Percentiles rank a stretch among this genome's conserved stretches.
These are phyloP conservation scores for Rostrohypoxylon terebratum DNA, from an alignment of 495 filamentous ascomycete genomes.

Conservation along the genomic window DNA sequence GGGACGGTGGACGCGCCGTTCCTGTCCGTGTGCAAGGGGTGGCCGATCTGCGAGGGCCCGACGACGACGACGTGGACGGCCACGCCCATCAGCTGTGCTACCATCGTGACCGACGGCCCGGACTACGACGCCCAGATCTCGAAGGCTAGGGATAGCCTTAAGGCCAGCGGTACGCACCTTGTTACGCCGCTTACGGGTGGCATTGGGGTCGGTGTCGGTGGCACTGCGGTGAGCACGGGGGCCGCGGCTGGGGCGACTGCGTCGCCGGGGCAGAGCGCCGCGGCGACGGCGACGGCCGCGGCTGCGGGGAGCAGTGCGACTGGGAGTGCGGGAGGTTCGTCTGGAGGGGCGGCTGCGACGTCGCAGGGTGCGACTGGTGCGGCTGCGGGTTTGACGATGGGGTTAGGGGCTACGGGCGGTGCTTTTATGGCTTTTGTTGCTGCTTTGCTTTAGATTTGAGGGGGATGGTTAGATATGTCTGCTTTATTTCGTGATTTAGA, in stretches of 20 bases:
- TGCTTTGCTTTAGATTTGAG: conserved; percentile 23
- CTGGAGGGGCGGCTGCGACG: background rate
- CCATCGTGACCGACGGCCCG: conserved; percentile 12
- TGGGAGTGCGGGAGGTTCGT: background rate
- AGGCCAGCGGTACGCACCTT: conserved; percentile 5
- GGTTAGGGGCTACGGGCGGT: background rate
- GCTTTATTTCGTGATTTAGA: background rate
- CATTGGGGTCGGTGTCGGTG: background rate
- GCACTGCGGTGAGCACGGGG: too few species aligned
- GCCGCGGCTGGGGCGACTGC: too few species aligned
- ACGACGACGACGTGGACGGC: conserved; percentile 9
- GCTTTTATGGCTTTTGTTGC: conserved; percentile 4
- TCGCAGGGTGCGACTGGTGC: background rate
- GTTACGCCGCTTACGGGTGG: background rate
- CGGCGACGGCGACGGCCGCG: background rate
- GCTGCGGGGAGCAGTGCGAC: background rate
- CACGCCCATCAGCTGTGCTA: conserved; percentile 11
- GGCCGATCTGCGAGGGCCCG: conserved; percentile 13
- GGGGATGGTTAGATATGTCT: background rate
- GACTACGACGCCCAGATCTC: background rate
- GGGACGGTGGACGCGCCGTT: conserved; percentile 5
- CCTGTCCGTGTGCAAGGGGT: conserved; percentile 16
- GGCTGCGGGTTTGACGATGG: background rate
- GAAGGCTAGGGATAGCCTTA: conserved; percentile 8
- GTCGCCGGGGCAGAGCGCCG: background rate